Base-by-base conservation (phyloP, 257 asterid genomes). In the Osmanthus fragrans region DNA sequence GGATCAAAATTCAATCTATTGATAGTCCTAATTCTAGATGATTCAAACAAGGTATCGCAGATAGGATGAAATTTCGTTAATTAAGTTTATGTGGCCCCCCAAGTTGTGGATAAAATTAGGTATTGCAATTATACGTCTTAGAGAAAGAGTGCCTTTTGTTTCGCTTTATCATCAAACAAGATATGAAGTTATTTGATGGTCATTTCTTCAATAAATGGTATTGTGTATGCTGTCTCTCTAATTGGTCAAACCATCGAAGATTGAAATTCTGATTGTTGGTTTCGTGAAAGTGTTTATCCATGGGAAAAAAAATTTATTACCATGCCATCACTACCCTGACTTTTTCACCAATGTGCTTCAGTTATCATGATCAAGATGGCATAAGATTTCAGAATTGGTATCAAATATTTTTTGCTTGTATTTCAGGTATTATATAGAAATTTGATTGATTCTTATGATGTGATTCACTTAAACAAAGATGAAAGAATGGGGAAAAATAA, bases 141-240 rank as follows among this genome's bases (percentile, higher is more conserved):
- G 51, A 32, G 47, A 71, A 56, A 27, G 40, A 68, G 10, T 32
- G 33, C 67, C 34, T 36, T 11, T 54, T 13, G 25, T 16, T 27
- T 71, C 72, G 71, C 66, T 33, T 32, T 72, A 32, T 67, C 30
- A 47, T 77, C 42, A 16, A 27, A 25, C 45, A 68, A 42, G 71
- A 47, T 23, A 56, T n/a, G 45, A 71, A 37, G 6, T 23, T 54
- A 15, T 71, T 37, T 77, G 10, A 37, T 7, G 3, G 54, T 72
- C 25, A n/a, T 33, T 56, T 58, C 34, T 54, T 71, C 60, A 54
- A 39, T 19, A 18, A 71, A 72, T 29, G 39, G 73, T 30, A 30
- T 25, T 64, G 39, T 60, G 68, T 63, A 29, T 72, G 3, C 21
- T 18, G 10, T 54, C 64, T 27, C 7, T 27, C 11, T 72, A 71